Evolutionary conservation across 2,329 filamentous ascomycete species (phyloP).

Genomic region (Fusarium mundagurra): DNA sequence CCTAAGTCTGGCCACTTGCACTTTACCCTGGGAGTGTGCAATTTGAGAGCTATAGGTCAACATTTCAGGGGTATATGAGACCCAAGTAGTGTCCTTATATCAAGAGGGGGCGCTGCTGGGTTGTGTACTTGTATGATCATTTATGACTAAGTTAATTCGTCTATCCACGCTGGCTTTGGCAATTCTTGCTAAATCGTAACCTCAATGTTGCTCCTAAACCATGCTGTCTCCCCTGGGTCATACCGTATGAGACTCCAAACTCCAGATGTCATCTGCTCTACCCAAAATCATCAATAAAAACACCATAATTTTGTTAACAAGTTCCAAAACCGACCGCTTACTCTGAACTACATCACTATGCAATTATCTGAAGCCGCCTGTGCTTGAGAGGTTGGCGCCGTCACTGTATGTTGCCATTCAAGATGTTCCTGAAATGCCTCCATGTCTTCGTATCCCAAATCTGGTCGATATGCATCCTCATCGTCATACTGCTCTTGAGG

Average conservation of each 20-base stretch:
- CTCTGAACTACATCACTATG: constrained; percentile 55
- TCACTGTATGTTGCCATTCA: constrained; percentile 63
- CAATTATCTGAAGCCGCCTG: constrained; percentile 52
- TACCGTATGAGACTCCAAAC: constrained; percentile 36
- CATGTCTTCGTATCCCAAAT: constrained; percentile 62
- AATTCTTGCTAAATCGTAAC: constrained; percentile 31
- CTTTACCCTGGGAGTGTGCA: neutral
- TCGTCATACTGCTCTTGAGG: constrained; percentile 59
- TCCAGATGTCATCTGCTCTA: constrained; percentile 33
- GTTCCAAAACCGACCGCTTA: neutral
- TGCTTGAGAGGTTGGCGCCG: constrained; percentile 51
- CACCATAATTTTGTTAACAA: neutral
- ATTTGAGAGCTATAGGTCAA: neutral
- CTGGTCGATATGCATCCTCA: constrained; percentile 59
- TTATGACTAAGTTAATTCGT: constrained; percentile 22
- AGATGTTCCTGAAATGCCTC: constrained; percentile 63
- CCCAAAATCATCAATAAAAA: constrained; percentile 11
- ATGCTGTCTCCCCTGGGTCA: constrained; percentile 7
- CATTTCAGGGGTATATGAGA: neutral
- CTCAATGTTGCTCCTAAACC: constrained; percentile 10
- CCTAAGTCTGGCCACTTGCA: constrained; percentile 3
- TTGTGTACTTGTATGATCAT: constrained; percentile 40
- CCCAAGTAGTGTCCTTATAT: neutral
- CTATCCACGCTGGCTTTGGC: constrained; percentile 15
- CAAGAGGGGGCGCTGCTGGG: neutral